Evolutionary conservation across 306 rosid species (phyloP), one percentile per base, ranked within the genome.

Genomic region (Cicer yamashitae): DNA sequence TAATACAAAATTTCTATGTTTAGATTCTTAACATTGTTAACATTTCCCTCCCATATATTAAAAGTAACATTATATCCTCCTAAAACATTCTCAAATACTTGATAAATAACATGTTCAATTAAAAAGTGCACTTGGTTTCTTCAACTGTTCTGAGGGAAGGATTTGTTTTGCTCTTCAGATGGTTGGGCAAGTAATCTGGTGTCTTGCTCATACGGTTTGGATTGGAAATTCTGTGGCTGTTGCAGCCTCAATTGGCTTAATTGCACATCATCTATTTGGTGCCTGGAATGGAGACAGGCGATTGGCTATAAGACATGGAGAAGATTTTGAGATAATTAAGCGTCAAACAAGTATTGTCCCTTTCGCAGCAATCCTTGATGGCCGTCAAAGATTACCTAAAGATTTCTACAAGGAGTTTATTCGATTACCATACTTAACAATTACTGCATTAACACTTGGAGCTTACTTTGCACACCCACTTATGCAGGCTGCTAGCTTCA

Each of bases 141-240:
- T 14, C 43, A 2, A 10, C n/a, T 34, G 43, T 61, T 40, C 20
- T 76, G 20, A 64, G 39, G 63, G 46, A 61, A 68, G 61, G 51
- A 18, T 83, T 65, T 82, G 47, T 81, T 8, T 79, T 72, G 78
- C 17, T 38, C 69, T 73, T 34, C 61, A 94, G 98, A 82, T 94
- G 91, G 97, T 79, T 74, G 98, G 98, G 39, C 98, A 91, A 84
- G 94, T 93, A 13, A 84, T 93, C 1, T 93, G 98, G 98, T 93
- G 98, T 81, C 81, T 93, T 46, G 98, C 98, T 63, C 98, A 91
- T 81, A 88, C 96, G 13, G 18, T 91, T 47, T 93, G 98, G 98
- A 93, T 91, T 14, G 97, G 98, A 77, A 93, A 88, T 78, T 88
- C 97, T 0, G 97, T 91, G 81, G 87, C 92, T 30, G 92, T 82